Conservation (phyloP, 2,329 filamentous ascomycete species). For the Penicillium hesseltinei region DNA sequence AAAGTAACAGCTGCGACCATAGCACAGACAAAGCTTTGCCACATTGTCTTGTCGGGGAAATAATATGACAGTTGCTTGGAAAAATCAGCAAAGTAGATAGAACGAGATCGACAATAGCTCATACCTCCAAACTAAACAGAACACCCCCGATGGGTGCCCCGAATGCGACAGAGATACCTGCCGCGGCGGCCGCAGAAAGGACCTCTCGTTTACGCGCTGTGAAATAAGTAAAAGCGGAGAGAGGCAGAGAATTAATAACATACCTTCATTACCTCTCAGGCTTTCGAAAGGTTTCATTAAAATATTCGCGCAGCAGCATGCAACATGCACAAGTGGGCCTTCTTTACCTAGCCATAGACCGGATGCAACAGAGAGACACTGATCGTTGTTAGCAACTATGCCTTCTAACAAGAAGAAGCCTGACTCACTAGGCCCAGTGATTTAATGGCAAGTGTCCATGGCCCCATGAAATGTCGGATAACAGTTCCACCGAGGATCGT, state of each 20-base stretch:
- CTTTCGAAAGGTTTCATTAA: conserved; percentile 85
- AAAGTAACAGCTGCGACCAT: conserved; percentile 97
- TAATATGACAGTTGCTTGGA: conserved; percentile 91
- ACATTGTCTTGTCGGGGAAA: conserved; percentile 99
- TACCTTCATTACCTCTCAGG: conserved; percentile 84
- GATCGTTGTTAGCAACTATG: conserved; percentile 18
- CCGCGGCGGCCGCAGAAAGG: conserved; percentile 85
- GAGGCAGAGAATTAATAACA: conserved; percentile 12
- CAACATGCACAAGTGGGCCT: conserved; percentile 90
- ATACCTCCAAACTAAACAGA: conserved; percentile 85
- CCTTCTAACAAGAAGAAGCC: background rate
- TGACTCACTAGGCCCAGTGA: conserved; percentile 75
- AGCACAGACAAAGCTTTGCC: conserved; percentile 98
- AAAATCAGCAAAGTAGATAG: conserved; percentile 13
- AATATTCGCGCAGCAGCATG: conserved; percentile 91
- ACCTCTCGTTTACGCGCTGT: conserved; percentile 88
- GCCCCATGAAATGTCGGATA: conserved; percentile 79
- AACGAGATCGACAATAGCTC: background rate
- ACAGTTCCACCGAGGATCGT: conserved; percentile 92
- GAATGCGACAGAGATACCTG: conserved; percentile 91
- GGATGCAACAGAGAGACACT: conserved; percentile 88
- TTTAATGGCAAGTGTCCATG: conserved; percentile 86
- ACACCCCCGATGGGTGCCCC: conserved; percentile 93
- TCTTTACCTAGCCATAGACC: conserved; percentile 97
- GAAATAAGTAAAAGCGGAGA: conserved; percentile 19